phyloP scores from a whole-genome alignment of 2,329 filamentous ascomycete species.

The Nannizzia gypsea region DNA sequence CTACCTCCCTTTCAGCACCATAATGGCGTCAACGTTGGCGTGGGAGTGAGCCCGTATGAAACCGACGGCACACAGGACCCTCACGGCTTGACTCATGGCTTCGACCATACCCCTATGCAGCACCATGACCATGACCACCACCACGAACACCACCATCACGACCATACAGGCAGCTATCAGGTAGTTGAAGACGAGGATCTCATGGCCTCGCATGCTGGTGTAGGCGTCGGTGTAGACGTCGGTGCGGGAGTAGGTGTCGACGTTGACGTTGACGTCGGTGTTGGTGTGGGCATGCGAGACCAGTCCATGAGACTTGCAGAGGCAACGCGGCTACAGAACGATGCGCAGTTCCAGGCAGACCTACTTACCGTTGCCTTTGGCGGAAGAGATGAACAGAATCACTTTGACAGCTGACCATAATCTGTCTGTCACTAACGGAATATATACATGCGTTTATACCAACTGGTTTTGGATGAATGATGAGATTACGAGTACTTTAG shows the following conservation, averaged over 20 bases:
- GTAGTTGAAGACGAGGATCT: slow-evolving; percentile 31
- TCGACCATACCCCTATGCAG: slow-evolving; percentile 28
- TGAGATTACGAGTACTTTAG: background rate
- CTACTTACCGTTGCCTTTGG: slow-evolving; percentile 26
- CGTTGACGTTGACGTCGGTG: slow-evolving; percentile 13
- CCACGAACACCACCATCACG: slow-evolving; percentile 24
- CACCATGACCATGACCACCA: slow-evolving; percentile 28
- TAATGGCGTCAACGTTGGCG: slow-evolving; percentile 23
- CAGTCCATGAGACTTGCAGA: slow-evolving; percentile 31
- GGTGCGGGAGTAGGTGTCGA: background rate
- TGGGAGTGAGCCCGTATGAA: slow-evolving; percentile 19
- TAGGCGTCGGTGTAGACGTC: background rate
- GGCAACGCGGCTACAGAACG: slow-evolving; percentile 23
- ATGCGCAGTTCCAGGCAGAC: slow-evolving; percentile 32
- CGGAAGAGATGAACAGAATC: background rate
- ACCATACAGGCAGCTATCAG: slow-evolving; percentile 29
- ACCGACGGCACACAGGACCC: slow-evolving; percentile 16
- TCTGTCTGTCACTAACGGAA: background rate
- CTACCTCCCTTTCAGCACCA: slow-evolving; percentile 32
- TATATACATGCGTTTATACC: background rate
- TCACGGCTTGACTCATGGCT: slow-evolving; percentile 25
- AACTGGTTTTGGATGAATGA: background rate
- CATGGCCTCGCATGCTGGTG: slow-evolving; percentile 20
- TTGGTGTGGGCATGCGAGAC: slow-evolving; percentile 24
- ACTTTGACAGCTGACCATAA: background rate